Conservation (phyloP, 1,284 basidiomycete species). For the Athelia psychrophila region DNA sequence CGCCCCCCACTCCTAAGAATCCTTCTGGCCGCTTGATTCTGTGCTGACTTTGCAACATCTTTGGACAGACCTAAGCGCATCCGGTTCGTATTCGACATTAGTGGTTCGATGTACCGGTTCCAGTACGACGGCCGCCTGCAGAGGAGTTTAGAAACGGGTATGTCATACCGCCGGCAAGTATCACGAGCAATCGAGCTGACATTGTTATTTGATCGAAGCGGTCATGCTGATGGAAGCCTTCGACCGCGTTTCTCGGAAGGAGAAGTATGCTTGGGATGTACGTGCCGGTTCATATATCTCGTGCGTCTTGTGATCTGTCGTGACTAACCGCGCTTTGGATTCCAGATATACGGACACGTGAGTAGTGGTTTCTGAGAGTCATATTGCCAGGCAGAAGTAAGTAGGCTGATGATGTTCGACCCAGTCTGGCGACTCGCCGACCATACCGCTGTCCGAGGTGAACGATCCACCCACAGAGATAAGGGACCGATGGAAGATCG, state of each 20-base stretch:
- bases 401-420: background rate
- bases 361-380: constrained; percentile 22
- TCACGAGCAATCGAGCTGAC: too few relatives aligned
- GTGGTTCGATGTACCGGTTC: constrained; percentile 74
- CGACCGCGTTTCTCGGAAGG: constrained; percentile 54
- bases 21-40: too few relatives aligned
- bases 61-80: constrained; percentile 56
- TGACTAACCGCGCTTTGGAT: background rate
- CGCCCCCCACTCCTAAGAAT: too few relatives aligned
- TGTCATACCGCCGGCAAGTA: background rate
- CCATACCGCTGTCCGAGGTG: constrained; percentile 49
- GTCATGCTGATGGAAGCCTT: constrained; percentile 74
- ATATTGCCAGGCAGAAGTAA: background rate
- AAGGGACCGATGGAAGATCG: constrained; percentile 59
- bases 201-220: constrained; percentile 29
- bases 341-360: constrained; percentile 67
- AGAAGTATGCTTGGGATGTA: constrained; percentile 73
- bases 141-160: constrained; percentile 63
- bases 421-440: constrained; percentile 61
- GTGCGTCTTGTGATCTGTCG: background rate
- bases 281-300: constrained; percentile 20
- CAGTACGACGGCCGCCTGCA: constrained; percentile 65
- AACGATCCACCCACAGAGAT: constrained; percentile 47
- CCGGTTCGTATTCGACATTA: constrained; percentile 66
- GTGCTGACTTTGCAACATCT: background rate